Base-by-base conservation (phyloP, 2,329 filamentous ascomycete species). In the Xylaria sp. region DNA sequence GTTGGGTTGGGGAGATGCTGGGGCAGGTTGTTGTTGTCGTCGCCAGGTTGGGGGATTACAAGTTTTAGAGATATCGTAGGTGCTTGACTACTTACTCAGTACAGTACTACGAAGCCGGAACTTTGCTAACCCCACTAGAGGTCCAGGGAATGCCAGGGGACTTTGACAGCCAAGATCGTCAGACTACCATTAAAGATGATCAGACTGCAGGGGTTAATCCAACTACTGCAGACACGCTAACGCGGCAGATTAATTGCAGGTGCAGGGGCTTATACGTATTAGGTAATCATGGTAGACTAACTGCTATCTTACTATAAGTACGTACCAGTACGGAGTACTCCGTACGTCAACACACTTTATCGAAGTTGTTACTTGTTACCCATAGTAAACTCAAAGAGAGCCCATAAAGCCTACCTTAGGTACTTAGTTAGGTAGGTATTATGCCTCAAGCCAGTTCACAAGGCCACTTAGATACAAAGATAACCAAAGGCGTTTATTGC, bases 191-290 rank as follows among this genome's bases (percentile, higher is more conserved):
- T 53, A 25, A 35, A 32, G 50, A 32, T 40, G 32, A 54, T 48
- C 58, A 47, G 47, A 54, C 37, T 35, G 37, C 66, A 69, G 59
- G 66, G 58, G 25, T 27, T 44, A n/a, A 35, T 37, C 48, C 29
- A 21, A 25, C 42, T 48, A 44, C 13, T 18, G 40, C 18, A 44
- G 58, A 54, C 21, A 50, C 66, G 66, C 66, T 69, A 69, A 55
- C 23, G 59, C 66, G 35, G 66, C 59, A 69, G 58, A 35, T 62
- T 65, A 2, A 57, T 51, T 65, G 51, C 44, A 27, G 65, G 16
- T 64, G 35, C 48, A 64, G 35, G 21, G 48, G 37, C n/a, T 6
- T 18, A 9, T 42, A 18, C 13, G 32, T 18, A 53, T 53, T 51
- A 60, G 40, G 25, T 42, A 57, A 25, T 25, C 21, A 13, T 29